Evolutionary conservation across 1,139 yeast genomes (phyloP), one percentile per base, ranked within the genome.

Genomic region (Chernovozyma aurita): DNA sequence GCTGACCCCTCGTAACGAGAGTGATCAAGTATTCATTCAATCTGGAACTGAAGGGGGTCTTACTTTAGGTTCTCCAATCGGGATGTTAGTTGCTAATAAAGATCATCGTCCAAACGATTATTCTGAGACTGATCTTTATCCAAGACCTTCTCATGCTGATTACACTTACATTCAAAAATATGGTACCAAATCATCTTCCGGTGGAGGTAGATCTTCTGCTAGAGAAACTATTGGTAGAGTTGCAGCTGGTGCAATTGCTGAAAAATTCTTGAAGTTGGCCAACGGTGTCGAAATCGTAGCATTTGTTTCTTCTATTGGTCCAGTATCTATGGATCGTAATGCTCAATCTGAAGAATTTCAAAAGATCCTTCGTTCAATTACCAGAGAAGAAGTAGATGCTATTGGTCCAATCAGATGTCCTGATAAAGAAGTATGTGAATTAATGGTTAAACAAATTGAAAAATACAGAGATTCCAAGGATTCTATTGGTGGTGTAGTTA

Each of bases 231-330:
- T 94, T 50, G 98, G 97, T 38, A 77, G 98, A 59, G 98, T 92
- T 36, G 98, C 98, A 34, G 98, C 97, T 12, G 97, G 97, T 48
- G 97, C 97, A 40, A 81, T 92, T 61, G 98, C 98, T 31, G 98
- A 92, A 61, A 90, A 88, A 65, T 80, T 87, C 48, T 73, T 92
- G 54, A 57, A 67, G 36, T 79, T 83, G 50, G 84, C 85, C 38
- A 81, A 84, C 56, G 77, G 78, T 42, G 94, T 92, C 33, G 98
- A 94, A 62, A 87, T 92, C 53, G 97, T 92, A 28, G 98, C 97
- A 0, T 92, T 94, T 64, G 97, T 92, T 24, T 78, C 95, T 14
- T 84, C 86, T 42, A 95, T 92, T 45, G 98, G 98, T 26, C 70
- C 73, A 25, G 71, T 85, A 36, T 67, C 81, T 48, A 83, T 88